Evolutionary conservation across 768 basidiomycete species (phyloP).

Genomic region (Suillus clintonianus): DNA sequence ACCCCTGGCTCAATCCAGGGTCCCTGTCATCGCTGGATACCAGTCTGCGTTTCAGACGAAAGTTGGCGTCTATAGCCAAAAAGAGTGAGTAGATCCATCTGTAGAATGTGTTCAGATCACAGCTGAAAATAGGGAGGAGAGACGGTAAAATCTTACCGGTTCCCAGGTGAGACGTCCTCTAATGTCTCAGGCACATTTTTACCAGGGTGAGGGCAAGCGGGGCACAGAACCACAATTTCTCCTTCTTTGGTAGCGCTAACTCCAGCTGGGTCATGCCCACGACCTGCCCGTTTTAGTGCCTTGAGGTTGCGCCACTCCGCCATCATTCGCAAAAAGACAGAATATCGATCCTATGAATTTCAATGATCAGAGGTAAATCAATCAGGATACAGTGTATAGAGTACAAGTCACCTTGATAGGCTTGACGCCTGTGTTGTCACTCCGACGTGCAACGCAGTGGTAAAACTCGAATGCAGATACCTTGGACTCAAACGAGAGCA

Average conservation of each 20-base stretch:
- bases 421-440: no score
- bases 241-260: background rate
- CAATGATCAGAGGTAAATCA: no score
- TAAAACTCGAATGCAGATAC: no score
- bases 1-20: slow-evolving; percentile 20
- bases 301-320: no score
- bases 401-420: no score
- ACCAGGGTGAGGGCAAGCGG: slow-evolving; percentile 26
- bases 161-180: background rate
- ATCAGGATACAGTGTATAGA: no score
- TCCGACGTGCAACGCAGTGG: no score
- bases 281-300: no score
- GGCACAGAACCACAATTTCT: slow-evolving; percentile 11
- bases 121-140: background rate
- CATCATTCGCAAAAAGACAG: no score
- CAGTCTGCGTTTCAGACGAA: slow-evolving; percentile 18
- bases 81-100: slow-evolving; percentile 6
- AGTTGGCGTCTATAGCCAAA: slow-evolving; percentile 8
- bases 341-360: no score
- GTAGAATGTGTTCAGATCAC: background rate
- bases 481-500: no score
- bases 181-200: slow-evolving; percentile 22
- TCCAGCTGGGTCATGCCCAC: no score
- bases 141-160: background rate
- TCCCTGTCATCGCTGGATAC: slow-evolving; percentile 13